phyloP scores from a whole-genome alignment of 768 basidiomycete species.

The Boletus huronensis region DNA sequence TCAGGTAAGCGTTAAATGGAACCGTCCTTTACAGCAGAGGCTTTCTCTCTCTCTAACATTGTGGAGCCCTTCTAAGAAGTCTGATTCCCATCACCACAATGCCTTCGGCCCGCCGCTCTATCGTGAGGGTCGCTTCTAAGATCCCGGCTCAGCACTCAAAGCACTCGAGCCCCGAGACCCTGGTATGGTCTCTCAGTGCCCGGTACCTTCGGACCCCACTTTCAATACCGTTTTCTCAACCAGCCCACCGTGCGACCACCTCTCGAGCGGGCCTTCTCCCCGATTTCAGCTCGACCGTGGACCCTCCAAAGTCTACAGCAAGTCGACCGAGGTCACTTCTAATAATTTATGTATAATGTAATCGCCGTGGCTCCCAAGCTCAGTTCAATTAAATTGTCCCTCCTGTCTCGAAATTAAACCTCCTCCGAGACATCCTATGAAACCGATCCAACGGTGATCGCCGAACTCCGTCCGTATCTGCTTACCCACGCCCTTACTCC shows the following conservation, averaged over 20 bases:
- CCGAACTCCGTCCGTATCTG: neutral
- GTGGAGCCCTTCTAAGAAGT: neutral
- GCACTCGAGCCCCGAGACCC: neutral
- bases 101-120: neutral
- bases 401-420: neutral
- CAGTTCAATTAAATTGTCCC: neutral
- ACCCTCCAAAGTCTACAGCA: slow-evolving; percentile 6
- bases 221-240: neutral
- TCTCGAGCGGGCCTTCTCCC: neutral
- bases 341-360: neutral
- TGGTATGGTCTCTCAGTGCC: neutral
- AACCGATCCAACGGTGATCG: neutral
- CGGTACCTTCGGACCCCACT: neutral
- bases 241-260: neutral
- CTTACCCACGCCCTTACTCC: neutral
- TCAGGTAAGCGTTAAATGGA: neutral
- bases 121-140: neutral
- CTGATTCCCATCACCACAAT: neutral
- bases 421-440: neutral
- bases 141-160: neutral
- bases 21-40: neutral
- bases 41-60: neutral
- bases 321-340: neutral
- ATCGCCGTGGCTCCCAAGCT: neutral
- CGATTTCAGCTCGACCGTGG: neutral